A percentile compares a stretch with the other conserved stretches of the same genome.
Evolutionary conservation across 2,329 filamentous ascomycete genomes (phyloP).

Genomic region (Fusarium nematophilum): DNA sequence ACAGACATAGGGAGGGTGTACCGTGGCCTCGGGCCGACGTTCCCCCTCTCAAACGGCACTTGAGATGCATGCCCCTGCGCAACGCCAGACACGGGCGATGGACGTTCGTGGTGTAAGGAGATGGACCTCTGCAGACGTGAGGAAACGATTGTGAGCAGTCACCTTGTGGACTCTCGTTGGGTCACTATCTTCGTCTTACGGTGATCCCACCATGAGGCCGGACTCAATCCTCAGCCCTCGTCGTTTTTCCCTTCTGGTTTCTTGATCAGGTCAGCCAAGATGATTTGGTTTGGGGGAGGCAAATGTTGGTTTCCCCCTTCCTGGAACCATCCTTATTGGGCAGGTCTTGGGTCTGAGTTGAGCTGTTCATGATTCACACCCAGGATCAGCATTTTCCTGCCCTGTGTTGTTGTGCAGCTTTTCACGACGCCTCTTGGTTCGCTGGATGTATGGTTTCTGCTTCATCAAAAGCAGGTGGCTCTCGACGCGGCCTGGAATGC

Average conservation of each 20-base stretch:
- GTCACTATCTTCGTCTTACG: neutral
- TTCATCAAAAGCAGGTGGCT: slow-evolving; percentile 20
- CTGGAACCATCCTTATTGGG: no score
- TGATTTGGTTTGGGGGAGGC: no score
- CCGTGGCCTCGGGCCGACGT: slow-evolving; percentile 39
- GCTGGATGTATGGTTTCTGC: neutral
- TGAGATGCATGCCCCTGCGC: slow-evolving; percentile 15
- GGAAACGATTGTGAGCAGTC: neutral
- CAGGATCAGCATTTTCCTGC: no score
- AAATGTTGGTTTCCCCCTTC: no score
- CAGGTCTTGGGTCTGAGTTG: neutral
- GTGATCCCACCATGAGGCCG: slow-evolving; percentile 4
- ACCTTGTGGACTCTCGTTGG: neutral
- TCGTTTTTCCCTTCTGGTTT: slow-evolving; percentile 16
- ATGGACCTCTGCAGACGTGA: neutral
- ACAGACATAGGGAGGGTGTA: slow-evolving; percentile 17
- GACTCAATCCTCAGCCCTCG: slow-evolving; percentile 30
- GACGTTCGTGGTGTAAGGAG: neutral
- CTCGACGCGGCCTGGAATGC: slow-evolving; percentile 12
- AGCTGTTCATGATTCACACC: neutral
- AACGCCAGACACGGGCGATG: neutral
- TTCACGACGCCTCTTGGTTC: no score
- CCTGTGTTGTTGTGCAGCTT: slow-evolving; percentile 1
- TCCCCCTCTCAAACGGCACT: slow-evolving; percentile 7
- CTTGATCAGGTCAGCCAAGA: slow-evolving; percentile 21